These are phyloP conservation scores for Neurospora sp. DNA, from an alignment of 495 filamentous ascomycete species.

Conservation along the genomic window DNA sequence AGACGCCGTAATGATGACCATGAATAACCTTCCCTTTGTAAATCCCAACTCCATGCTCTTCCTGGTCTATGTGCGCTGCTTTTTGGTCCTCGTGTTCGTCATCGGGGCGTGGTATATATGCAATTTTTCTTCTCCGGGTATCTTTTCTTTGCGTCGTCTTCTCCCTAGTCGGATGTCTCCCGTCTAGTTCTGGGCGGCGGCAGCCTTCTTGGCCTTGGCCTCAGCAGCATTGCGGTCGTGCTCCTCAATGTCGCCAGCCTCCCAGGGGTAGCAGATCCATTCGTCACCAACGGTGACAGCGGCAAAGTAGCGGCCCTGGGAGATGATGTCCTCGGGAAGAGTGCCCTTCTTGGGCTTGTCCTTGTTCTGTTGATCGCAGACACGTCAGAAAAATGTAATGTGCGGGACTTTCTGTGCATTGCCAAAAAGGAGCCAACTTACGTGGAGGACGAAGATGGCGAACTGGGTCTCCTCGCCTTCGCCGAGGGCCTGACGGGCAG, in stretches of 20 bases:
- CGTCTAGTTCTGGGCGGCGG: background rate
- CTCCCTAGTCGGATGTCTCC: background rate
- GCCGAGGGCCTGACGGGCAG: constrained; percentile 62
- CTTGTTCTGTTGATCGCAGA: constrained; percentile 59
- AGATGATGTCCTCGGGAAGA: constrained; percentile 72
- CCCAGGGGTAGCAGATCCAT: constrained; percentile 99
- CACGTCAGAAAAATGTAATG: background rate
- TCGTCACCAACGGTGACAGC: constrained; percentile 80
- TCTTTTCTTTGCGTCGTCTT: background rate
- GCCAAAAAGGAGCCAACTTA: constrained; percentile 35
- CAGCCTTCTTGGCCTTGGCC: constrained; percentile 21
- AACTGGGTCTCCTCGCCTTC: constrained; percentile 67
- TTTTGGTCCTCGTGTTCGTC: background rate
- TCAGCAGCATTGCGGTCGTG: constrained; percentile 65
- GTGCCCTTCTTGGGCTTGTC: constrained; percentile 88
- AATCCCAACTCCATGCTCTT: background rate
- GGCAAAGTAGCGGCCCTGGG: constrained; percentile 67
- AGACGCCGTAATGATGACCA: background rate
- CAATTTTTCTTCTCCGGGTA: background rate
- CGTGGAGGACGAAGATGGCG: constrained; percentile 89
- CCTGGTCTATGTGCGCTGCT: background rate
- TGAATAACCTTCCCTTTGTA: background rate
- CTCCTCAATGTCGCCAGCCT: constrained; percentile 90
- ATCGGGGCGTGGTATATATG: background rate
- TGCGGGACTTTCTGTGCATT: background rate